phyloP scores from a whole-genome alignment of 225 moss, liverwort and hornwort species.

The Rhytidiadelphus loreus region DNA sequence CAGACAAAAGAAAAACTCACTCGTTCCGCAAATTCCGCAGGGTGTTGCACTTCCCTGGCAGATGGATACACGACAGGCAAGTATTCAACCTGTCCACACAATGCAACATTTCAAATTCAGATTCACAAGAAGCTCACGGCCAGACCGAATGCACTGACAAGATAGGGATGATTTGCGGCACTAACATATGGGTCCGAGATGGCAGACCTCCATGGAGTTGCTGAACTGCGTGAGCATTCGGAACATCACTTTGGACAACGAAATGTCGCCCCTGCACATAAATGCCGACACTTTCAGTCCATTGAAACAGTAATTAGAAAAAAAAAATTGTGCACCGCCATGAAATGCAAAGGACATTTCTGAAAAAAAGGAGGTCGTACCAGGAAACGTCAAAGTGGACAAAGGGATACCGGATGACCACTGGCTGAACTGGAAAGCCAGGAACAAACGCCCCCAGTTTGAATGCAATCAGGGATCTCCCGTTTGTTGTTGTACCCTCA shows the following conservation, averaged over 20 bases:
- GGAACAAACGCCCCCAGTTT: slow-evolving; percentile 85
- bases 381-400: slow-evolving; percentile 76
- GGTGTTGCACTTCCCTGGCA: slow-evolving; percentile 51
- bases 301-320: background rate
- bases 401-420: slow-evolving; percentile 86
- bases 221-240: slow-evolving; percentile 84
- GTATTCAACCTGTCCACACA: slow-evolving; percentile 63
- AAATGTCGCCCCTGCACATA: slow-evolving; percentile 65
- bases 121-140: background rate
- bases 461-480: slow-evolving; percentile 71
- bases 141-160: background rate
- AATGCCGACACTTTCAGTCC: background rate
- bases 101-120: background rate
- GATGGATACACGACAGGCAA: slow-evolving; percentile 76
- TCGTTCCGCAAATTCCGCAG: slow-evolving; percentile 54
- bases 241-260: slow-evolving; percentile 43
- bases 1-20: slow-evolving; percentile 29
- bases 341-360: background rate
- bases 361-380: slow-evolving; percentile 20
- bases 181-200: background rate
- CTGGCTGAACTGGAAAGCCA: slow-evolving; percentile 82
- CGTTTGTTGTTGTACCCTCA: slow-evolving; percentile 91
- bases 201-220: slow-evolving; percentile 77
- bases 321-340: background rate
- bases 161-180: background rate